phyloP scores from a whole-genome alignment of 805 yeast species.

The Metschnikowia cubensis region DNA sequence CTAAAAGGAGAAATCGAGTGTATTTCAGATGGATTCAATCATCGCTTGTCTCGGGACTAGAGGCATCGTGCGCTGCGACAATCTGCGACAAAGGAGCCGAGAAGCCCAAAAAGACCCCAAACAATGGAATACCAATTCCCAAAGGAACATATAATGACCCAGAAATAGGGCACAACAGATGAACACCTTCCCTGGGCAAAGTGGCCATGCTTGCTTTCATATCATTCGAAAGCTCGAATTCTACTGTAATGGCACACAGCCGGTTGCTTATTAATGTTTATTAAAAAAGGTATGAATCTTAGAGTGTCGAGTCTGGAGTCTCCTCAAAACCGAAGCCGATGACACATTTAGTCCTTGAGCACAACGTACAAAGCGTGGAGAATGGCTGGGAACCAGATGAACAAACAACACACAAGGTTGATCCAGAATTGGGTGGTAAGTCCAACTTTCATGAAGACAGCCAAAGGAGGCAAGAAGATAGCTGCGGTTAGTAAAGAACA shows the following conservation, averaged over 20 bases:
- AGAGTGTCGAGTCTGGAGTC: not conserved
- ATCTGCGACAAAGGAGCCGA: not conserved
- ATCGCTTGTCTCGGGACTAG: not conserved
- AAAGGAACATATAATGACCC: too few relatives aligned
- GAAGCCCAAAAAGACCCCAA: not conserved
- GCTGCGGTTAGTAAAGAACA: conserved; percentile 36
- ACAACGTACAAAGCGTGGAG: conserved; percentile 70
- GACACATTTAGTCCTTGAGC: conserved; percentile 18
- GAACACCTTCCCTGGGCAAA: not conserved
- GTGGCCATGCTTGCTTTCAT: not conserved
- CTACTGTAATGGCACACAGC: not conserved
- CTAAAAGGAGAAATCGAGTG: too few relatives aligned
- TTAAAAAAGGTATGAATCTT: not conserved
- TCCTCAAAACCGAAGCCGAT: not conserved
- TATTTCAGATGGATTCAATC: not conserved
- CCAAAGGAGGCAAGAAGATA: conserved; percentile 67
- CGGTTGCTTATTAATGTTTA: not conserved
- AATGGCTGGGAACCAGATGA: conserved; percentile 76
- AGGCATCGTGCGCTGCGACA: not conserved
- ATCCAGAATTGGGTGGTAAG: conserved; percentile 60
- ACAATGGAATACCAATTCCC: too few relatives aligned
- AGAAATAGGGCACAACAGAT: not conserved
- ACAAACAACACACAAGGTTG: conserved; percentile 58
- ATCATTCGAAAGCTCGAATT: not conserved
- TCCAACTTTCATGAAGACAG: conserved; percentile 69